Conservation (phyloP, 192 early-diverging fungal species). For the Backusella parvicylindrica region DNA sequence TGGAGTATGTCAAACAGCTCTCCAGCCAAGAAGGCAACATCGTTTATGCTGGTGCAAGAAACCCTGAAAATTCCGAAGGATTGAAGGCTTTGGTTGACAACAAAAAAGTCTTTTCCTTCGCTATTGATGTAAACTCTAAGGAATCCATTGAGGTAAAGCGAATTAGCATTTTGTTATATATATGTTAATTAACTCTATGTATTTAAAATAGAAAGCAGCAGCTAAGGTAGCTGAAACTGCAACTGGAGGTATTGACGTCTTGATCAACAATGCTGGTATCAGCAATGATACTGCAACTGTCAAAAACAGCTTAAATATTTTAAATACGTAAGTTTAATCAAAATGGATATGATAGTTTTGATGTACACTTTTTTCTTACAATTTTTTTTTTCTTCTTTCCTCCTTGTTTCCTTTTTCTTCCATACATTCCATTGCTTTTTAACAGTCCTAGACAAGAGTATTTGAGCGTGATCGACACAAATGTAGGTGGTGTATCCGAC, state of each 20-base stretch:
- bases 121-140: conserved; percentile 12
- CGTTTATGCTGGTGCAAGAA: conserved; percentile 25
- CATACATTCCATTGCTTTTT: not conserved
- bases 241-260: conserved; percentile 28
- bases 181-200: no score
- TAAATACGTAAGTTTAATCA: conserved; percentile 10
- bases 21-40: conserved; percentile 7
- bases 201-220: conserved; percentile 14
- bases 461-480: conserved; percentile 18
- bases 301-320: not conserved
- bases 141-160: conserved; percentile 21
- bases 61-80: conserved; percentile 3
- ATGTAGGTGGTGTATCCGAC: conserved; percentile 23
- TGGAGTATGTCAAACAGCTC: conserved; percentile 25
- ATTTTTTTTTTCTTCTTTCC: not conserved
- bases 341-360: no score
- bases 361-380: no score
- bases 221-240: conserved; percentile 15
- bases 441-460: conserved; percentile 11
- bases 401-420: no score
- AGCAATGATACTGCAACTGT: not conserved
- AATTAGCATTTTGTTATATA: not conserved
- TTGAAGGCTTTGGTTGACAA: conserved; percentile 20
- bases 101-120: conserved; percentile 17
- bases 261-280: conserved; percentile 36